Evolutionary conservation across 805 yeast genomes (phyloP).

Genomic region (Nakazawaea pomicola): DNA sequence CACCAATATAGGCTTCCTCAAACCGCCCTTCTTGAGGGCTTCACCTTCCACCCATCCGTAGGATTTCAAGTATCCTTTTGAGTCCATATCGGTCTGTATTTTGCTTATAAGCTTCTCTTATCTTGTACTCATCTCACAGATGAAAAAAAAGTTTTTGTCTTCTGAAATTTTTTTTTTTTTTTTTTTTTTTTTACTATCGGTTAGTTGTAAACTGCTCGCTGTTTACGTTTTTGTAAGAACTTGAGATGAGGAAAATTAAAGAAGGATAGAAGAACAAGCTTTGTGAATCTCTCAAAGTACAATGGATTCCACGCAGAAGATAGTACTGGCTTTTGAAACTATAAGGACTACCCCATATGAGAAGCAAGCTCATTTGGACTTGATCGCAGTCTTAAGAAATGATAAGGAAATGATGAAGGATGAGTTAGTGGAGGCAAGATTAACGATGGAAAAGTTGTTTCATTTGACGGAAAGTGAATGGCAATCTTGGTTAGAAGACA

Average conservation of each 20-base stretch:
- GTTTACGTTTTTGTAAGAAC: too few species aligned
- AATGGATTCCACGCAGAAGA: background rate
- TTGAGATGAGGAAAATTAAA: background rate
- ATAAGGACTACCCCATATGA: background rate
- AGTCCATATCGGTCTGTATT: constrained; percentile 50
- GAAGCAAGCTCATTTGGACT: background rate
- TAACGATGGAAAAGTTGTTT: constrained; percentile 1
- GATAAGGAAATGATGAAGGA: constrained; percentile 2
- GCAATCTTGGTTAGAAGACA: constrained; percentile 2
- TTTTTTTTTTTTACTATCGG: too few species aligned
- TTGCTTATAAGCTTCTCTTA: background rate
- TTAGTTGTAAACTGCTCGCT: too few species aligned
- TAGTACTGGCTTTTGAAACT: background rate
- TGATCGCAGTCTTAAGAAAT: background rate
- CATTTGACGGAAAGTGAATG: constrained; percentile 6
- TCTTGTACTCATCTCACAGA: background rate
- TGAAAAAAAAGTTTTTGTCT: background rate
- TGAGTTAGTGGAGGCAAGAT: constrained; percentile 2
- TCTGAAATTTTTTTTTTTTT: too few species aligned
- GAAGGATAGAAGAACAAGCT: background rate
- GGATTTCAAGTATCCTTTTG: constrained; percentile 62
- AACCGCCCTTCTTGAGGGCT: constrained; percentile 73
- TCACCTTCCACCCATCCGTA: constrained; percentile 95
- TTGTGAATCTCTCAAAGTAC: too few species aligned
- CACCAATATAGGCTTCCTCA: constrained; percentile 81